These are phyloP conservation scores for Fremontodendron californicum DNA, from an alignment of 345 rosid species.

Conservation along the genomic window DNA sequence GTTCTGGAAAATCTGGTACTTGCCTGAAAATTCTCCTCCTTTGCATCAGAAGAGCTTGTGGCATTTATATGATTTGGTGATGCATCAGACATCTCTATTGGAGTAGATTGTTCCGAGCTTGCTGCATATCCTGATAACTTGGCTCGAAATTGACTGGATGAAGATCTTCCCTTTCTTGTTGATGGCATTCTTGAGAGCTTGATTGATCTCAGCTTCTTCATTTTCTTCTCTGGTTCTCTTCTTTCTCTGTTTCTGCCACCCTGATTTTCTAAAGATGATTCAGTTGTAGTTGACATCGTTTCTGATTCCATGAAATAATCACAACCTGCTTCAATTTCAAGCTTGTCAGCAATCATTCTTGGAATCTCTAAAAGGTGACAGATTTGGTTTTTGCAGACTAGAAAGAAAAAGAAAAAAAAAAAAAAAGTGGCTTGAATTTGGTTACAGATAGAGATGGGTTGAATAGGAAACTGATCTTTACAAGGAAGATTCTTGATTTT, in stretches of 20 bases:
- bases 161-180: slow-evolving; percentile 15
- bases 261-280: slow-evolving; percentile 3
- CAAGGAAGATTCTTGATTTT: neutral
- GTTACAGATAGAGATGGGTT: neutral
- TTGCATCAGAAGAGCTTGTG: neutral
- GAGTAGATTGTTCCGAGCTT: slow-evolving; percentile 23
- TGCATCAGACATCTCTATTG: slow-evolving; percentile 17
- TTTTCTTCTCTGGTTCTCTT: slow-evolving; percentile 18
- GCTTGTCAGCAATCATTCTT: neutral
- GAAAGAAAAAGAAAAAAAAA: too few species aligned
- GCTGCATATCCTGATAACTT: slow-evolving; percentile 20
- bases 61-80: slow-evolving; percentile 29
- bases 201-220: slow-evolving; percentile 35
- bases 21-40: slow-evolving; percentile 39
- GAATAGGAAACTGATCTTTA: neutral
- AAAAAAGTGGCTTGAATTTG: neutral
- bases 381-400: neutral
- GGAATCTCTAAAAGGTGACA: neutral
- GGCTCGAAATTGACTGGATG: neutral
- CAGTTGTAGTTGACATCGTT: slow-evolving; percentile 4
- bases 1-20: slow-evolving; percentile 7
- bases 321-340: neutral
- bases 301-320: slow-evolving; percentile 11
- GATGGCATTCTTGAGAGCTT: slow-evolving; percentile 31
- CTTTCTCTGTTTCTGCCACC: slow-evolving; percentile 10